Evolutionary conservation across 495 filamentous ascomycete genomes (phyloP).

Genomic region (Xylaria flabelliformis): DNA sequence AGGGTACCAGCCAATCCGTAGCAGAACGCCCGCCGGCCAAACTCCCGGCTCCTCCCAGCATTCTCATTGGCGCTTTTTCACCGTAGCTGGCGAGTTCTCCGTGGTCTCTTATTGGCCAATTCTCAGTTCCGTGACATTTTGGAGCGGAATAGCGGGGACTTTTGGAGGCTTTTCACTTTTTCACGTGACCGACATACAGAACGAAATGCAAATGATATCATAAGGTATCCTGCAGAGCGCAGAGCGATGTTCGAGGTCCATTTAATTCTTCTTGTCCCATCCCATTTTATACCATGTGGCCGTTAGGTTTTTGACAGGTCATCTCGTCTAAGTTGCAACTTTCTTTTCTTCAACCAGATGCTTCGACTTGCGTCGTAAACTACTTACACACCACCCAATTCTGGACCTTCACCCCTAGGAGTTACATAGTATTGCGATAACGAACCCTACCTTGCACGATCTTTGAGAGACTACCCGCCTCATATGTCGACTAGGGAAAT

Average conservation of each 20-base stretch:
- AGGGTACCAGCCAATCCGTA: conserved; percentile 5
- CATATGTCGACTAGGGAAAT: neutral
- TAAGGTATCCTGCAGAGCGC: no score
- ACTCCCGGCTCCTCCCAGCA: neutral
- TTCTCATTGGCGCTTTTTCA: neutral
- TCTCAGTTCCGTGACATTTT: neutral
- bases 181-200: no score
- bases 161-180: no score
- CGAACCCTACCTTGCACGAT: neutral
- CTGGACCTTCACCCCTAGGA: no score
- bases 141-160: no score
- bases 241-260: no score
- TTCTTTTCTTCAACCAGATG: neutral
- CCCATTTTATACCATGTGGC: no score
- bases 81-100: neutral
- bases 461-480: neutral
- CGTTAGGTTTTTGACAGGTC: no score
- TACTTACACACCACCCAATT: neutral
- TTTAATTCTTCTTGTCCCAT: no score
- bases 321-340: no score
- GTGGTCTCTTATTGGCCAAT: neutral
- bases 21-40: neutral
- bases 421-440: neutral
- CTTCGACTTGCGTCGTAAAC: neutral
- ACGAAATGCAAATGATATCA: no score